Evolutionary conservation across 306 rosid species (phyloP).

Genomic region (Acacia acuminata): DNA sequence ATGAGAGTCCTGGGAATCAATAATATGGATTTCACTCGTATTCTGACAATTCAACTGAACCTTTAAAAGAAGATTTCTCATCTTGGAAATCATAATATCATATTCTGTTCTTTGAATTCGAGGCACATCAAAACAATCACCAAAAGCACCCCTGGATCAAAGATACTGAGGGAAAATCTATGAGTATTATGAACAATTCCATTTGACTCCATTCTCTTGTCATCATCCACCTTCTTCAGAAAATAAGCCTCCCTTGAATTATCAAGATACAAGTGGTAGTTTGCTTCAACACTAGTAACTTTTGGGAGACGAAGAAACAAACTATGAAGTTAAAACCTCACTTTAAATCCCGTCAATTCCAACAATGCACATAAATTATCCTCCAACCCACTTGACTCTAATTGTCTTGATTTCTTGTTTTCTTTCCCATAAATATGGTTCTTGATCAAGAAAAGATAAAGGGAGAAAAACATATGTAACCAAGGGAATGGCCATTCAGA

Average conservation of each 20-base stretch:
- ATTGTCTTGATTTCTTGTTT: constrained; percentile 21
- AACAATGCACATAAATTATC: constrained; percentile 25
- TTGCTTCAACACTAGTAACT: constrained; percentile 71
- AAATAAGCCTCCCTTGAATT: constrained; percentile 96
- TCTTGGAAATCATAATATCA: no score
- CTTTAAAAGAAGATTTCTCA: no score
- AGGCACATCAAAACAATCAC: no score
- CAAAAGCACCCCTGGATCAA: no score
- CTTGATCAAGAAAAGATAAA: constrained; percentile 34
- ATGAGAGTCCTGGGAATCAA: constrained; percentile 58
- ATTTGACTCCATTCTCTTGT: constrained; percentile 27
- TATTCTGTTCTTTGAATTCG: no score
- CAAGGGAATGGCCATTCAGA: constrained; percentile 6
- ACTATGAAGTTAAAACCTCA: constrained; percentile 36
- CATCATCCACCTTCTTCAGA: constrained; percentile 50
- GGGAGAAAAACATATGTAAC: neutral
- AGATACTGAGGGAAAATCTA: no score
- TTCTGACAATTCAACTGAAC: no score
- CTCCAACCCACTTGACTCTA: constrained; percentile 23
- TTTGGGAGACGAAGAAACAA: constrained; percentile 26
- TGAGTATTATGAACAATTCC: constrained; percentile 39
- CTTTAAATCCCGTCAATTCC: constrained; percentile 36
- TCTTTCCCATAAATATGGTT: constrained; percentile 30
- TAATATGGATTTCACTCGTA: no score
- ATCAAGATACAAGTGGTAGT: constrained; percentile 90